These are phyloP conservation scores for Luffa aegyptiaca DNA, from an alignment of 306 rosid genomes.

Conservation along the genomic window DNA sequence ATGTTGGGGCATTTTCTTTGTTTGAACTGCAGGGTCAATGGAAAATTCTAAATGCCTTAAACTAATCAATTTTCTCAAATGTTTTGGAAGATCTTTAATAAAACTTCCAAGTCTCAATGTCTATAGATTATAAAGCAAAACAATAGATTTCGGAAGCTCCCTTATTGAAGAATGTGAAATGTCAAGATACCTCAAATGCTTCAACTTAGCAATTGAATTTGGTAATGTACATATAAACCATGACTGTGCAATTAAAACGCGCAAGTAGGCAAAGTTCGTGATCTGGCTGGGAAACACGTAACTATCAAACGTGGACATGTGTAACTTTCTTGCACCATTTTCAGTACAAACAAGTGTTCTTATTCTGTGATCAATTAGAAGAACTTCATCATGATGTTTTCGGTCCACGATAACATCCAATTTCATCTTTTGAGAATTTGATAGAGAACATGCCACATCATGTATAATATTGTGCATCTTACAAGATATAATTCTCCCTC, in stretches of 20 bases:
- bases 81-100: not conserved
- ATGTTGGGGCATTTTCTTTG: not conserved
- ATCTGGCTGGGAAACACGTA: not conserved
- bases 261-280: not conserved
- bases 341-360: not conserved
- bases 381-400: too few relatives aligned
- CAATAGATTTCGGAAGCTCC: not conserved
- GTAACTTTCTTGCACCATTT: not conserved
- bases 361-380: not conserved
- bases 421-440: too few relatives aligned
- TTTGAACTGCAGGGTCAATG: not conserved
- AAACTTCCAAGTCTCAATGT: not conserved
- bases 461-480: constrained; percentile 17
- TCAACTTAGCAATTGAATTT: not conserved
- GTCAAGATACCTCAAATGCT: constrained; percentile 10
- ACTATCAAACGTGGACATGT: not conserved
- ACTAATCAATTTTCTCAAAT: not conserved
- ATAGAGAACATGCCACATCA: constrained; percentile 4
- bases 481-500: not conserved
- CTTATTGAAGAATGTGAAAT: not conserved
- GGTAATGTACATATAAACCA: not conserved
- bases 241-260: not conserved
- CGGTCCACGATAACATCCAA: too few relatives aligned
- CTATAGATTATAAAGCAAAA: not conserved
- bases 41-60: not conserved